Conservation (phyloP, 2,329 filamentous ascomycete species). For the Cordyceps cicadae region DNA sequence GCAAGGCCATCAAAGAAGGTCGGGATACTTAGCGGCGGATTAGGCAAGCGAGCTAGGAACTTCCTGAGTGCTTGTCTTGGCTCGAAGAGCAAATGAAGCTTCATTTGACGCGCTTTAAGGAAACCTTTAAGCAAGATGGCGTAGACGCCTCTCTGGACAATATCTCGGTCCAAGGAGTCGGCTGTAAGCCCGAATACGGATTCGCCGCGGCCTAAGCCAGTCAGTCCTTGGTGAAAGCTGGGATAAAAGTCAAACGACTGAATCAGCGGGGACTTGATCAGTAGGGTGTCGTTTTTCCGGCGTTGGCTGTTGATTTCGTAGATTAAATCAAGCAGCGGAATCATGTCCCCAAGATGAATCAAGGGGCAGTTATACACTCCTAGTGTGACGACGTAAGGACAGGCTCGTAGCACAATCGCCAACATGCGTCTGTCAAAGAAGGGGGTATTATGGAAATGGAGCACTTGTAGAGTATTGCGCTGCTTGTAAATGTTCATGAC, state of each 20-base stretch:
- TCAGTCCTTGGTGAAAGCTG: slow-evolving; percentile 22
- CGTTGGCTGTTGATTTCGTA: slow-evolving; percentile 26
- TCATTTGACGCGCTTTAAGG: slow-evolving; percentile 25
- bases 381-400: slow-evolving; percentile 24
- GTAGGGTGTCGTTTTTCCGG: not conserved
- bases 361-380: slow-evolving; percentile 31
- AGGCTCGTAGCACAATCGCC: slow-evolving; percentile 26
- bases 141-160: slow-evolving; percentile 27
- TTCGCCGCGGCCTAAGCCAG: slow-evolving; percentile 3
- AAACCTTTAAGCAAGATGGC: slow-evolving; percentile 26
- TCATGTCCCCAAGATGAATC: slow-evolving; percentile 28
- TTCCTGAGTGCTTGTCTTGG: slow-evolving; percentile 22
- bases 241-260: slow-evolving; percentile 28
- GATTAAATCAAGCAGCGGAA: slow-evolving; percentile 28
- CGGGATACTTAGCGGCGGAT: slow-evolving; percentile 20
- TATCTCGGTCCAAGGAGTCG: slow-evolving; percentile 17
- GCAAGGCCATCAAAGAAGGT: slow-evolving; percentile 27
- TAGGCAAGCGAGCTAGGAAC: slow-evolving; percentile 23
- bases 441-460: slow-evolving; percentile 24
- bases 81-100: slow-evolving; percentile 23
- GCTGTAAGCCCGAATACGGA: slow-evolving; percentile 25
- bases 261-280: slow-evolving; percentile 19
- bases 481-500: slow-evolving; percentile 19
- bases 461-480: slow-evolving; percentile 15
- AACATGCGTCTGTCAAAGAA: slow-evolving; percentile 26